Base-by-base conservation (phyloP, 164 flowering plant species). In the Vitis vinifera region DNA sequence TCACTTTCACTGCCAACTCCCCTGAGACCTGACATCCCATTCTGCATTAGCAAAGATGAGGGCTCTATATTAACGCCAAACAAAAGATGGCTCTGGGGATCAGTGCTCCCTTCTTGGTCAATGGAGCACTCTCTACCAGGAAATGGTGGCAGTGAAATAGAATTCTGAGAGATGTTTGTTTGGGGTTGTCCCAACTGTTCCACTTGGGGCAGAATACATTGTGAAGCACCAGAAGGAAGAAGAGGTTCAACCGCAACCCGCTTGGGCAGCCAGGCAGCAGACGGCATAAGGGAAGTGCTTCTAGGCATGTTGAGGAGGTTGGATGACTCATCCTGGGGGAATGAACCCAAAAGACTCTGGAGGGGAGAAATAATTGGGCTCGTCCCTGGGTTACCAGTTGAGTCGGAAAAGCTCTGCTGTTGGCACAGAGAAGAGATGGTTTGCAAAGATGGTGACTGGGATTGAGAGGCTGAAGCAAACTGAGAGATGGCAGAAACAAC, bases 11-110 rank as follows among this genome's bases (percentile, higher is more conserved):
- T 80, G 67, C 80, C 81, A 68, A 86, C 78, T 57, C 80, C 85
- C 67, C 88, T 81, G 57, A 89, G 83, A 73, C 77, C 75, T 62
- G 96, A 70, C 72, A 92, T 78, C 59, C 89, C 91, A 81, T 83
- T 86, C 71, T 85, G 93, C 87, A 91, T 76, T 30, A 91, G 78
- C 74, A 92, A 87, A 17, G 96, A 81, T 12, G 94, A 79, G 31
- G 88, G 85, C 59, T 90, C 93, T 66, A 88, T 87, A 60, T 87
- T 88, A 50, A 88, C 91, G 31, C 98, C 97, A 77, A 94, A 94
- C n/a, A 94, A 78, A 66, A 86, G 84, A 84, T 87, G 84, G 76
- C 80, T 91, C 55, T 86, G 91, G 1, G 88, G 87, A 81, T 89
- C 94, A 47, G 76, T 70, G 69, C 78, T 70, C 23, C 85, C 89